Evolutionary conservation across 1,284 basidiomycete genomes (phyloP), one percentile per base, ranked within the genome.

Genomic region (Ustilago crameri): DNA sequence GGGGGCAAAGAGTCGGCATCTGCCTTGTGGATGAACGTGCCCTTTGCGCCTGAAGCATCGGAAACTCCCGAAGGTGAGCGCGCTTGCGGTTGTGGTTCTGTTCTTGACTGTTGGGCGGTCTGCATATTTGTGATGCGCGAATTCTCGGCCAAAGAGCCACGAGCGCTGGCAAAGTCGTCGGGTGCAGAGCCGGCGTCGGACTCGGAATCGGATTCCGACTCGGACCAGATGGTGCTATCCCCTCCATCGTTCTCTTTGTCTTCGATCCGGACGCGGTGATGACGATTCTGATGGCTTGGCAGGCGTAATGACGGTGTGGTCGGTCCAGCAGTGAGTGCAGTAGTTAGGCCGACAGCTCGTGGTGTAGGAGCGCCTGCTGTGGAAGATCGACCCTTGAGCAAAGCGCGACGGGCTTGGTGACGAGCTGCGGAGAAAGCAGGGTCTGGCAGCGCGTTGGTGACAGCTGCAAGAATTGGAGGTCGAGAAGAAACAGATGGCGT

Each of bases 1-100:
- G 78, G 79, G 2, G 80, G 78, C 8, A 79, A 52, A 7, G 75
- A 76, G n/a, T 69, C 74, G 5, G 52, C 80, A 41, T 80, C 74
- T 4, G 73, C 67, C 45, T 60, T 73, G 53, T 82, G 77, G 27
- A 82, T 78, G 49, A 82, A 78, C 10, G 79, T 81, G 20, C 69
- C 77, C 17, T 59, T 56, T 17, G 57, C 63, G 14, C 38, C 46
- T 5, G 68, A 72, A 14, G 54, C 68, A 18, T 49, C 50, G 2
- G 67, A 70, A 12, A 45, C 41, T 1, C 46, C 46, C 9, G 53
- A 42, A 18, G 68, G 68, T 14, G 62, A 61, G 17, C 32, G 42
- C 9, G 57, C 8, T 10, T 56, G 40, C 32, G 55, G 48, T 23
- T 57, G 58, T 2, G 54, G 41, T n/a, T 49, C 24, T 26, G 50